phyloP scores from a whole-genome alignment of 768 basidiomycete genomes.

The Hypholoma sublateritium region DNA sequence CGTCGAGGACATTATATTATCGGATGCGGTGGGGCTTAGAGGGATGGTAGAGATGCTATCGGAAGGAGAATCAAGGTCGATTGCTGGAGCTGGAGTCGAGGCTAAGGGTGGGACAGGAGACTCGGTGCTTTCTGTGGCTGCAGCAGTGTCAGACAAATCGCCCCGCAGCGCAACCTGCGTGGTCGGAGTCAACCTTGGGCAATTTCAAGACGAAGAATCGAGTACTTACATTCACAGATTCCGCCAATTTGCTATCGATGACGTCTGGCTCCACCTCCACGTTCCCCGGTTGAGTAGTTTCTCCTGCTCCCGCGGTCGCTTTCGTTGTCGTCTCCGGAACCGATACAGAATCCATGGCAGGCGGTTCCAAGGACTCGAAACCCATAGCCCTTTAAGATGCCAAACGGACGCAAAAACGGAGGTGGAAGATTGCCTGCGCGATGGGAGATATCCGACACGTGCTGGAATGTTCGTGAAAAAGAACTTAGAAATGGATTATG shows the following conservation, averaged over 20 bases:
- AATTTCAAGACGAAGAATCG: not conserved
- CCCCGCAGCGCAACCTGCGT: not conserved
- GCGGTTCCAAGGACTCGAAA: not conserved
- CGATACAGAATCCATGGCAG: not conserved
- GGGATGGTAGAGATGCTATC: not conserved
- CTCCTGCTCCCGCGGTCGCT: not conserved
- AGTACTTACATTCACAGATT: not conserved
- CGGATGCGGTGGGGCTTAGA: not conserved
- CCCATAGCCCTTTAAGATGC: not conserved
- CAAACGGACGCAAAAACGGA: not conserved
- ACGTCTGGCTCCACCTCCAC: conserved; percentile 9
- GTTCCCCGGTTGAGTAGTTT: not conserved
- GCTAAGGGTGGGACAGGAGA: no score
- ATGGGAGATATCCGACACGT: not conserved
- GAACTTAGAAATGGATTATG: no score
- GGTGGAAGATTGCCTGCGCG: not conserved
- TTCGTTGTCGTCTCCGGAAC: not conserved
- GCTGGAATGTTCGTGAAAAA: not conserved
- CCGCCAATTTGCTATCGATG: conserved; percentile 1
- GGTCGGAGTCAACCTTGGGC: not conserved
- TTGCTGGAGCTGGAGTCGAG: no score
- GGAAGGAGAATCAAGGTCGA: no score
- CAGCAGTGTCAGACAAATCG: no score
- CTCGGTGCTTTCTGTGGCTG: no score
- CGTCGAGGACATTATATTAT: not conserved